Conservation (phyloP, 1,284 basidiomycete species). For the Apiotrichum montevideense region DNA sequence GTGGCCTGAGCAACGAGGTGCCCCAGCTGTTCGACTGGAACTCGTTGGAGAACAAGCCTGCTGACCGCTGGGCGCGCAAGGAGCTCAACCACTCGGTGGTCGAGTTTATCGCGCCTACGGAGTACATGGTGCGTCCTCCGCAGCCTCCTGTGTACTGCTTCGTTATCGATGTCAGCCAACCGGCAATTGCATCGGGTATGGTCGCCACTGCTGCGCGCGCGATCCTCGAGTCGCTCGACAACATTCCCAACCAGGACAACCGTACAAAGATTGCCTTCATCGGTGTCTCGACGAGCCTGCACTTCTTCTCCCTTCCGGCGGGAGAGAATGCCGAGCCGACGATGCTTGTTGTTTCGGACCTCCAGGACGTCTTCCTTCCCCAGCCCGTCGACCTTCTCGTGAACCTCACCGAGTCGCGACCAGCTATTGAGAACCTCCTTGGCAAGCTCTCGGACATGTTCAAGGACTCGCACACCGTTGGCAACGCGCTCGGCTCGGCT, state of each 20-base stretch:
- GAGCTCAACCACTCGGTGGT: slow-evolving; percentile 92
- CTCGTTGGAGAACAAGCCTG: slow-evolving; percentile 84
- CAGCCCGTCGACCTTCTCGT: slow-evolving; percentile 93
- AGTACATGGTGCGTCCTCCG: slow-evolving; percentile 97
- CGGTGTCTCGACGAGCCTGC: slow-evolving; percentile 84
- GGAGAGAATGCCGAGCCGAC: slow-evolving; percentile 71
- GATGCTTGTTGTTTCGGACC: slow-evolving; percentile 95
- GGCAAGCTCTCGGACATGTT: slow-evolving; percentile 90
- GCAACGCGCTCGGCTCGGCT: slow-evolving; percentile 92
- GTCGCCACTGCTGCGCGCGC: slow-evolving; percentile 95
- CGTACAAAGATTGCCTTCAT: slow-evolving; percentile 91
- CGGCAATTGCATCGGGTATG: slow-evolving; percentile 91
- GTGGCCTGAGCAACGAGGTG: slow-evolving; percentile 96
- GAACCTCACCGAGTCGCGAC: slow-evolving; percentile 80
- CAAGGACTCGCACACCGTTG: slow-evolving; percentile 82
- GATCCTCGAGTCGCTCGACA: slow-evolving; percentile 88
- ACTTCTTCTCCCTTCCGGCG: slow-evolving; percentile 88
- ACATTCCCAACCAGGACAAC: slow-evolving; percentile 89
- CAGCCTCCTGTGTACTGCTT: slow-evolving; percentile 97
- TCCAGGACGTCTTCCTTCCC: slow-evolving; percentile 94
- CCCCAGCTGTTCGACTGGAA: slow-evolving; percentile 99
- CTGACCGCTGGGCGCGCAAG: slow-evolving; percentile 86
- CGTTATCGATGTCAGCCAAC: slow-evolving; percentile 91
- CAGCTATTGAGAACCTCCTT: slow-evolving; percentile 75
- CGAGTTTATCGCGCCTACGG: slow-evolving; percentile 95